Evolutionary conservation across 345 rosid species (phyloP), one percentile per base, ranked within the genome.

Genomic region (Aquilaria malaccensis): DNA sequence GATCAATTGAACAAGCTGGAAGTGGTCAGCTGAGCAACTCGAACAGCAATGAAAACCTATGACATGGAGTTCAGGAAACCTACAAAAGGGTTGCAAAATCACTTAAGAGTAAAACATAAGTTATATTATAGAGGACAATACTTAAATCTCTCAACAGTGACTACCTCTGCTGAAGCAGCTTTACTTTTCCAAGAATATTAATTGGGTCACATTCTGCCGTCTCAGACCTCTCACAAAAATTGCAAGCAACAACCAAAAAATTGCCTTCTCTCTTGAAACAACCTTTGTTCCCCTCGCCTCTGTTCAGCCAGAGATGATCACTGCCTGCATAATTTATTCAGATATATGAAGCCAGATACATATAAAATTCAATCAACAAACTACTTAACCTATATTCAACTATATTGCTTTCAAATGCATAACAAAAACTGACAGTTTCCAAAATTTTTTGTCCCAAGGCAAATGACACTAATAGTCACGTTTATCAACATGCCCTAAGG

Each of bases 121-220:
- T 48, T 31, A 47, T 46, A 65, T 29, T 22, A 30, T 47, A 60
- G 55, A 5, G 58, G 73, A 13, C 13, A 58, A 65, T 11, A 47
- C 59, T 49, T 12, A 11, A 11, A 56, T 33, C 50, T 50, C 64
- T 55, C 57, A 51, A 37, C 43, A 37, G 43, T 37, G 43, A 37
- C 67, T 74, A 86, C 97, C 94, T 89, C 67, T 80, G 97, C 76
- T 83, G 87, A 70, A 93, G 79, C 55, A 70, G 72, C 81, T 87
- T 93, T 10, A 87, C 63, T 64, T 77, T 83, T 70, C 85, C 90
- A 69, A 88, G 72, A 71, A 72, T 74, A 69, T 55, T 32, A 70
- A 63, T 59, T 0, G 43, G 37, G 62, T 75, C 63, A 68, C 69
- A 60, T 13, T 71, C 74, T 46, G 51, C 50, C 13, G 46, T 65